A percentile compares a stretch with the other conserved stretches of the same genome.
Evolutionary conservation across 768 basidiomycete genomes (phyloP).

Genomic region (Lyophyllum decastes): DNA sequence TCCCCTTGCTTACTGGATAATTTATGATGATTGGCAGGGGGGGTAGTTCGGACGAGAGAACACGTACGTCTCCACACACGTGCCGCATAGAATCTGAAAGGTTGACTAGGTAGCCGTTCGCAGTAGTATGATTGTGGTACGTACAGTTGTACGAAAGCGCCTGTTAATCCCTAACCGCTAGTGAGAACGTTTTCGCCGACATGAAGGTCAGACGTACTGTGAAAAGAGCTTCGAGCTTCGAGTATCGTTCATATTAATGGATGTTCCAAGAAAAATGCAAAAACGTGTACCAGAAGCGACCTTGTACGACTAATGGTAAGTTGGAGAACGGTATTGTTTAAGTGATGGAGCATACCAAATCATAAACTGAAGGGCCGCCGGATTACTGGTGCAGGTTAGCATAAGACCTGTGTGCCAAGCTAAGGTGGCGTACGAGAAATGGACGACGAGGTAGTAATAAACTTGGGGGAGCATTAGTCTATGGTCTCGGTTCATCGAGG

Average conservation of each 20-base stretch:
- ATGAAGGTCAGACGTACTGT: neutral
- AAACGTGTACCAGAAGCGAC: constrained; percentile 7
- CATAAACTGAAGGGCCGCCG: neutral
- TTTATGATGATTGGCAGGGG: neutral
- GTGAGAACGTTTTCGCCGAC: too few species aligned
- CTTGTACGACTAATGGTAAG: neutral
- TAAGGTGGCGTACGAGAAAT: constrained; percentile 3
- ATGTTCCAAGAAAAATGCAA: too few species aligned
- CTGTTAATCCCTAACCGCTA: constrained; percentile 2
- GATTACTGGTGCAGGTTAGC: neutral
- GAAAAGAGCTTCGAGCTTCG: constrained; percentile 9
- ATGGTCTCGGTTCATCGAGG: neutral
- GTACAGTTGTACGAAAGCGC: constrained; percentile 5
- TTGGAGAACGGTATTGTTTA: neutral
- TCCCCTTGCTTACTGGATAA: constrained; percentile 8
- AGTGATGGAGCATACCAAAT: neutral
- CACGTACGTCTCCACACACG: constrained; percentile 10
- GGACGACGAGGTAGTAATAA: constrained; percentile 4
- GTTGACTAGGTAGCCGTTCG: neutral
- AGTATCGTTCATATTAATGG: neutral
- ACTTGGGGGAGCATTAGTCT: neutral
- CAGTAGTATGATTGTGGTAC: neutral
- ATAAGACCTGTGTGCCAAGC: neutral
- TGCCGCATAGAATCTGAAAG: constrained; percentile 2
- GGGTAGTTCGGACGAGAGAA: neutral